Conservation (phyloP, 768 basidiomycete genomes). For the Tephrocybe sp. region DNA sequence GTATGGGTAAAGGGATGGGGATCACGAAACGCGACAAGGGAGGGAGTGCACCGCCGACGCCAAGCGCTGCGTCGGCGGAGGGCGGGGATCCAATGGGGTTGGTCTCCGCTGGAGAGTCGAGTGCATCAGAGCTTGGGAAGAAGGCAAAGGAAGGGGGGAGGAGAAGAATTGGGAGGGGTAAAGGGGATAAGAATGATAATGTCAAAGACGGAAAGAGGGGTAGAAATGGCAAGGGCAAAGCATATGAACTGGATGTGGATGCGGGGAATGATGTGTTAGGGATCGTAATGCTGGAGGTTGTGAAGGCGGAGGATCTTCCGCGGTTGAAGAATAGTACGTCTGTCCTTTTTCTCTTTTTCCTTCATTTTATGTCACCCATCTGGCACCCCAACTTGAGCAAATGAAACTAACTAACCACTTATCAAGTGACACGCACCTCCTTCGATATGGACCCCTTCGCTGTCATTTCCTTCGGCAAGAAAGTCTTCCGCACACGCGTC, state of each 20-base stretch:
- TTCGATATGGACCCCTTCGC: constrained; percentile 99
- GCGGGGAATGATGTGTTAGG: constrained; percentile 83
- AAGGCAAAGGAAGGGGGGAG: background rate
- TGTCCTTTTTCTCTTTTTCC: background rate
- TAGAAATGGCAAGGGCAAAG: constrained; percentile 13
- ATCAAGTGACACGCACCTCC: constrained; percentile 74
- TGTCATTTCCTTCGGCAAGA: constrained; percentile 94
- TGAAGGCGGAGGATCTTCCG: constrained; percentile 80
- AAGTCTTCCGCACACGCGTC: constrained; percentile 91
- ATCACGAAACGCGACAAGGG: background rate
- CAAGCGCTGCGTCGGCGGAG: too few relatives aligned
- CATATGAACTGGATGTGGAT: constrained; percentile 57
- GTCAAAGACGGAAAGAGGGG: background rate
- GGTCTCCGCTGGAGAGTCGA: too few relatives aligned
- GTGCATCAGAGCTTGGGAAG: background rate
- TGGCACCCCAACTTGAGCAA: background rate
- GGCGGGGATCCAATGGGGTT: too few relatives aligned
- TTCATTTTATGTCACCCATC: background rate
- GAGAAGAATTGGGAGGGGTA: background rate
- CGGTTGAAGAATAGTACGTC: constrained; percentile 80
- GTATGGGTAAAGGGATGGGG: background rate
- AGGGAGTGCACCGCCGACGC: too few relatives aligned
- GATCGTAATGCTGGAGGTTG: constrained; percentile 93
- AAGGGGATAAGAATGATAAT: background rate
- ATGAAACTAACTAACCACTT: background rate